Conservation (phyloP, 2,329 filamentous ascomycete genomes). For the Calonectria multiphialidica region DNA sequence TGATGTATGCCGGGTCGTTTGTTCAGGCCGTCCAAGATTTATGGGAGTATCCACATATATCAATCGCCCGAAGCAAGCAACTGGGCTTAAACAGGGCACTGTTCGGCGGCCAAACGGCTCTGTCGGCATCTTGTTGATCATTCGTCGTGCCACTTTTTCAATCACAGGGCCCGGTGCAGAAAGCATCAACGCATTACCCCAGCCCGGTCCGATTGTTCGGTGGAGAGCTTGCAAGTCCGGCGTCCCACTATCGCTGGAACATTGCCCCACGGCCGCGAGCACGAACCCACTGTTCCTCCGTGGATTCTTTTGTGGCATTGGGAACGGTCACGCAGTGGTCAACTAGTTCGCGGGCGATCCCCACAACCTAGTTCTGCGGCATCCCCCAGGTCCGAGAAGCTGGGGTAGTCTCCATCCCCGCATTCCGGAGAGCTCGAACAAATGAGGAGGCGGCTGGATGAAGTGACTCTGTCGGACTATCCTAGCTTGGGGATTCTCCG, state of each 20-base stretch:
- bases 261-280: no score
- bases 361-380: neutral
- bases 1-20: neutral
- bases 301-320: neutral
- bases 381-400: neutral
- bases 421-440: neutral
- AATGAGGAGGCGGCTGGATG: neutral
- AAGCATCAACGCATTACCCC: neutral
- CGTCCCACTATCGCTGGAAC: neutral
- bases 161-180: neutral
- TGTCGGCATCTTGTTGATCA: neutral
- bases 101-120: neutral
- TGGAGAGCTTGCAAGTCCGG: neutral
- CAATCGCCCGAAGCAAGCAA: neutral
- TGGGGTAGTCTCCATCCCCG: neutral
- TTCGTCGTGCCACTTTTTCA: neutral
- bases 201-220: neutral
- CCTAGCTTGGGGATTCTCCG: neutral
- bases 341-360: neutral
- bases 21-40: neutral
- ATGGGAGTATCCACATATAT: neutral
- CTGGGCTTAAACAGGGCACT: neutral
- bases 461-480: neutral
- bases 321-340: neutral
- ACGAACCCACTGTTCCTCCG: neutral